Base-by-base conservation (phyloP, 139 green algal species). In the Dunaliella primolecta region DNA sequence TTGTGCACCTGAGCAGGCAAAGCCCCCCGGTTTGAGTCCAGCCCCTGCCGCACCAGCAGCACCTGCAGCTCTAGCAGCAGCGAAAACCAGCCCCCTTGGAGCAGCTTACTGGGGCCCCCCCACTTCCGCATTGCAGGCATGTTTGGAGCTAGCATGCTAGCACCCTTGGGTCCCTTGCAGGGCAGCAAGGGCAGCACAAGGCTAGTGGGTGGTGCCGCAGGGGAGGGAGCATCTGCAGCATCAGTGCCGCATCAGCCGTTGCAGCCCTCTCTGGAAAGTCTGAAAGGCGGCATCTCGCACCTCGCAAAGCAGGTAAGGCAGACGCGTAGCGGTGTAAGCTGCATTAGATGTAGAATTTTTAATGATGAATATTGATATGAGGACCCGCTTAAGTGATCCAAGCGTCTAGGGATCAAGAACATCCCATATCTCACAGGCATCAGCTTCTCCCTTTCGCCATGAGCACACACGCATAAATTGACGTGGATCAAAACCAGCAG, bases 51-150 rank as follows among this genome's bases (percentile, higher is more conserved):
- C n/a, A n/a, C n/a, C n/a, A n/a, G n/a, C n/a, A n/a, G n/a, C n/a
- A n/a, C n/a, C n/a, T n/a, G n/a, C n/a, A n/a, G n/a, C n/a, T 2
- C 33, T 20, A 34, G 3, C 77, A 27, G 33, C 32, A 55, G 2
- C 35, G 3, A 27, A 36, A 31, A 38, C 3, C 36, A 24, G 25
- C 38, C 23, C 29, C 86, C 80, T 38, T 88, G 83, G 84, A 82
- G 72, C 72, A 27, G 21, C 55, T 84, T 87, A 11, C 27, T 91
- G 21, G 72, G 34, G 0, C 36, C 75, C 55, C 85, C 86, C 21
- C 83, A 86, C 78, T n/a, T 90, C 36, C 81, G 85, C 72, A 84
- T 92, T 24, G 84, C 79, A 2, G 89, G 87, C 37, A 71, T 90
- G 37, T 78, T 89, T 23, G 89, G 89, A 3, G 2, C 86, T 32